These are phyloP conservation scores for Neurospora tetrasperma DNA, from an alignment of 495 filamentous ascomycete genomes.

Conservation along the genomic window DNA sequence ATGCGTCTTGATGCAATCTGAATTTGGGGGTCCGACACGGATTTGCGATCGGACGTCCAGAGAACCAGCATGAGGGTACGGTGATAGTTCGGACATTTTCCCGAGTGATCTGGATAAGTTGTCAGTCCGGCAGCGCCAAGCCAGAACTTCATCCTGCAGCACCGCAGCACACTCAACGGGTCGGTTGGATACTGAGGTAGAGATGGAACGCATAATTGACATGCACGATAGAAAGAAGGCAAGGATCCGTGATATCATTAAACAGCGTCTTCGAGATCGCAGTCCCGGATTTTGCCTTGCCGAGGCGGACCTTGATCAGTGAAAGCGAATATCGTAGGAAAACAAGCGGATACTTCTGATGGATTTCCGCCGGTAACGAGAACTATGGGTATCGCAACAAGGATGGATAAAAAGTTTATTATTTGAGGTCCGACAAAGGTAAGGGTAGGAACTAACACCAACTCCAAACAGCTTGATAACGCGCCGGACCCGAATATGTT, in stretches of 20 bases:
- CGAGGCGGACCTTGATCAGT: not conserved
- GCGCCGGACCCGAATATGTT: not conserved
- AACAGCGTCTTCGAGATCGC: not conserved
- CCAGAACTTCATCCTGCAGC: not conserved
- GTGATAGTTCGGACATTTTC: not conserved
- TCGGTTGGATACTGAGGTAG: not conserved
- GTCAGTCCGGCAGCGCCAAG: not conserved
- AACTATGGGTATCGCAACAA: not conserved
- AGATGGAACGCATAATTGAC: not conserved
- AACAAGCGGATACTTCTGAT: not conserved
- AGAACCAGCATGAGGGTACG: not conserved
- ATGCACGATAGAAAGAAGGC: not conserved
- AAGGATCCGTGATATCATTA: not conserved
- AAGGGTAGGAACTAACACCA: not conserved
- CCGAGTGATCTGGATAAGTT: not conserved
- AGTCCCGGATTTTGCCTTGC: not conserved
- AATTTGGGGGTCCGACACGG: not conserved
- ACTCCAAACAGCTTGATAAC: not conserved
- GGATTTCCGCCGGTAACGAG: not conserved
- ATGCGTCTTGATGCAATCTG: not conserved
- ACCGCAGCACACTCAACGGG: not conserved
- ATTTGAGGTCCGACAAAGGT: not conserved
- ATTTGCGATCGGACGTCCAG: not conserved
- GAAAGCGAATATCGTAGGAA: not conserved
- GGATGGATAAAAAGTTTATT: not conserved